Conservation (phyloP, 2,329 filamentous ascomycete genomes). For the Colletotrichum karsti region DNA sequence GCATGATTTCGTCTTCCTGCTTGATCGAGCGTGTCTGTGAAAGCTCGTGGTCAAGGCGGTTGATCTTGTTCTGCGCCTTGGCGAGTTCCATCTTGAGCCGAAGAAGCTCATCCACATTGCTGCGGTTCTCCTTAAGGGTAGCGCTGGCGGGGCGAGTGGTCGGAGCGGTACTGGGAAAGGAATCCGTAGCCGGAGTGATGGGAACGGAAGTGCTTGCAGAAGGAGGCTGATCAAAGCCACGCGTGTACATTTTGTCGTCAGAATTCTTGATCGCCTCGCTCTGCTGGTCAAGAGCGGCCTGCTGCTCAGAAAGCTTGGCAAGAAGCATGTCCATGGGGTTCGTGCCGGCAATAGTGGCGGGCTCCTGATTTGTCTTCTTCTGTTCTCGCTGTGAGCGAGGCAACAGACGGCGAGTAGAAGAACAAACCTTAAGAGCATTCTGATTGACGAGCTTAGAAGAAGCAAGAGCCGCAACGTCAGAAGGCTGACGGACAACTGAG, state of each 20-base stretch:
- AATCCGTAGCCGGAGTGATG: slow-evolving; percentile 68
- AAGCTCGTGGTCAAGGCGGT: slow-evolving; percentile 76
- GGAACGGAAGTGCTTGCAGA: slow-evolving; percentile 68
- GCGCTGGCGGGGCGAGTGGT: slow-evolving; percentile 63
- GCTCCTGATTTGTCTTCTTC: slow-evolving; percentile 57
- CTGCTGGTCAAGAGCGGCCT: slow-evolving; percentile 66
- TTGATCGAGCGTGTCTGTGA: slow-evolving; percentile 69
- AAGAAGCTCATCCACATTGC: slow-evolving; percentile 65
- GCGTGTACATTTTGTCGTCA: slow-evolving; percentile 47
- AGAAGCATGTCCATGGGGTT: slow-evolving; percentile 77
- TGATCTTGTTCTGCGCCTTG: slow-evolving; percentile 75
- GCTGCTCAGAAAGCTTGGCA: slow-evolving; percentile 78
- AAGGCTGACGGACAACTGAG: slow-evolving; percentile 40
- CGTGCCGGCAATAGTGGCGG: slow-evolving; percentile 43
- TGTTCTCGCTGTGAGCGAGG: slow-evolving; percentile 46
- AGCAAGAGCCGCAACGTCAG: slow-evolving; percentile 55
- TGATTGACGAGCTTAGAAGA: slow-evolving; percentile 66
- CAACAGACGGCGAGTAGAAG: background rate
- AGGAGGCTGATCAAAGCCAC: slow-evolving; percentile 51
- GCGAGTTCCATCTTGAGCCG: slow-evolving; percentile 77
- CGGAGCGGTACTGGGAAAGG: slow-evolving; percentile 55
- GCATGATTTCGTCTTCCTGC: slow-evolving; percentile 50
- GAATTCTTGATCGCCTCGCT: slow-evolving; percentile 58
- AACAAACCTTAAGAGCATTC: slow-evolving; percentile 58
- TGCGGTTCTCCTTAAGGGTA: slow-evolving; percentile 50